Evolutionary conservation across 2,329 filamentous ascomycete genomes (phyloP).

Genomic region (Periglandula ipomoeae): DNA sequence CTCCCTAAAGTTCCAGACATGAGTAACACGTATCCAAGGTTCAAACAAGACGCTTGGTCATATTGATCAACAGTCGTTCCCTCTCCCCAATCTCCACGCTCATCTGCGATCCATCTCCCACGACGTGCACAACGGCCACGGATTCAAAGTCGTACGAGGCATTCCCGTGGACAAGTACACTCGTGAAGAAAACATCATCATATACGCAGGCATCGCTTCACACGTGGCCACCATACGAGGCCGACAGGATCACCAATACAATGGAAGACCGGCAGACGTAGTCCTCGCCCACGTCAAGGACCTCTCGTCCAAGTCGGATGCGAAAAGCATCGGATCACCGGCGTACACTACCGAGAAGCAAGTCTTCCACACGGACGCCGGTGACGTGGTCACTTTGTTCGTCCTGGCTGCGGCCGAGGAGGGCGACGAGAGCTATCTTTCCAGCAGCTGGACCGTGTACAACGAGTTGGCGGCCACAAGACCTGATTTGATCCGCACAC

Average conservation of each 20-base stretch:
- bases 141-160: conserved; percentile 53
- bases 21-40: conserved; percentile 16
- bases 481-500: conserved; percentile 49
- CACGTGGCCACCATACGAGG: conserved; percentile 47
- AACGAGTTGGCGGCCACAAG: conserved; percentile 50
- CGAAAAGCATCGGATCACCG: conserved; percentile 41
- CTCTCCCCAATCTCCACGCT: conserved; percentile 40
- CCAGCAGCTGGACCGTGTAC: conserved; percentile 51
- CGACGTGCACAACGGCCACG: conserved; percentile 48
- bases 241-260: conserved; percentile 38
- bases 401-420: conserved; percentile 40
- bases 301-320: conserved; percentile 24
- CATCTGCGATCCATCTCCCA: conserved; percentile 41
- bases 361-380: conserved; percentile 52
- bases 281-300: conserved; percentile 56
- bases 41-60: conserved; percentile 24
- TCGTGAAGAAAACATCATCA: conserved; percentile 47
- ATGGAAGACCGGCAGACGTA: conserved; percentile 39
- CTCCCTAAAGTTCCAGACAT: neutral
- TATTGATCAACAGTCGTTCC: conserved; percentile 43
- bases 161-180: conserved; percentile 42
- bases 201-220: conserved; percentile 50
- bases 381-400: conserved; percentile 51
- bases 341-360: conserved; percentile 54
- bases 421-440: conserved; percentile 49